Percentiles rank a stretch among this genome's conserved stretches.
These are phyloP conservation scores for Trametes cinnabarina DNA, from an alignment of 768 basidiomycete species.

Conservation along the genomic window DNA sequence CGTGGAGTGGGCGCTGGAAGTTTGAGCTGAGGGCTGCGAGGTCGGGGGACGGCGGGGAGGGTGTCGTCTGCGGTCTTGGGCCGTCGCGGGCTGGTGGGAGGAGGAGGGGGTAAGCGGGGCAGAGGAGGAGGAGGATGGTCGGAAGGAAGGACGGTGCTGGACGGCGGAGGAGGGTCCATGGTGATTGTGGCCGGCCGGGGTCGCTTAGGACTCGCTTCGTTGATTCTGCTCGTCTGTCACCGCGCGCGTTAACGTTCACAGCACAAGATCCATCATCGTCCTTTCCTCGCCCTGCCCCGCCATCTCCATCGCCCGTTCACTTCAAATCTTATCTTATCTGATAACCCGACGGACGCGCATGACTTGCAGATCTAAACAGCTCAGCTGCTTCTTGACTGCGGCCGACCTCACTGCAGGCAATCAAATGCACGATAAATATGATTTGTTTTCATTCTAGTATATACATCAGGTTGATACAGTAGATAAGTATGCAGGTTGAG, in stretches of 20 bases:
- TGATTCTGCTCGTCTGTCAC: conserved; percentile 3
- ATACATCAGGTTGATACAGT: too few species aligned
- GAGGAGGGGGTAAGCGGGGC: background rate
- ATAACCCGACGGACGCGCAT: background rate
- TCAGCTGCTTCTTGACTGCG: too few species aligned
- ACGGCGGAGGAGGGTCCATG: conserved; percentile 13
- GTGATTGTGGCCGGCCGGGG: conserved; percentile 19
- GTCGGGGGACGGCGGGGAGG: conserved; percentile 1
- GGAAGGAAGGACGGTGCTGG: conserved; percentile 3
- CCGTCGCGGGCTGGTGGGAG: conserved; percentile 1
- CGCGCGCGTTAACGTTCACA: conserved; percentile 19
- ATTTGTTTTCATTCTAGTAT: too few species aligned
- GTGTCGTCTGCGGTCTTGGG: conserved; percentile 5
- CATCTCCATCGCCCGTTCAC: background rate
- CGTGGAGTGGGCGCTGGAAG: conserved; percentile 18
- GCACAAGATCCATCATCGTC: conserved; percentile 1
- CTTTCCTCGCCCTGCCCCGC: background rate
- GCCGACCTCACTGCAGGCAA: too few species aligned
- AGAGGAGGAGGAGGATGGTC: background rate
- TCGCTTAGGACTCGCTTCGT: conserved; percentile 20
- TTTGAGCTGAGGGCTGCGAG: conserved; percentile 6
- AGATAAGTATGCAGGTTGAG: too few species aligned
- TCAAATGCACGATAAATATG: too few species aligned
- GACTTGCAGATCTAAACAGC: background rate
- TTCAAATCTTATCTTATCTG: conserved; percentile 17